A percentile compares a stretch with the other conserved stretches of the same genome.
Evolutionary conservation across 345 rosid species (phyloP).

Genomic region (Limnanthes douglasii): DNA sequence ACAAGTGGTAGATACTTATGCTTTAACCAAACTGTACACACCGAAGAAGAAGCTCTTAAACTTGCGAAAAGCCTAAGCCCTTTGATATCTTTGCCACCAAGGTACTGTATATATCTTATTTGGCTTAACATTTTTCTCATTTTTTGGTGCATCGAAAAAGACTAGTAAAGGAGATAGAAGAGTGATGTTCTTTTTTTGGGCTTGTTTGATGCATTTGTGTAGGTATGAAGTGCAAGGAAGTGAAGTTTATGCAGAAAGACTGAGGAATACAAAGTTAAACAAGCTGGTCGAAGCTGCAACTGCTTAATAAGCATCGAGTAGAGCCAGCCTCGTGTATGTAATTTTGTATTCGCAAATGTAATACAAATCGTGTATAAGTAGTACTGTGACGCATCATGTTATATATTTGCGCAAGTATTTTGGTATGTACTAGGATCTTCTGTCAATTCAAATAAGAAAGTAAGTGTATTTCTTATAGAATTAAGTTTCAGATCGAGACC

Average conservation of each 20-base stretch:
- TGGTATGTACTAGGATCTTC: too few species aligned
- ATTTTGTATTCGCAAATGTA: too few species aligned
- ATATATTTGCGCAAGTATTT: too few species aligned
- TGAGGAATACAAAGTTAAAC: constrained; percentile 46
- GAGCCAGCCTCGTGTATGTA: too few species aligned
- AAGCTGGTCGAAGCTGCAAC: constrained; percentile 52
- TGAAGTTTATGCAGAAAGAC: constrained; percentile 41
- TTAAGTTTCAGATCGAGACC: too few species aligned
- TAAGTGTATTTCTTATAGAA: too few species aligned
- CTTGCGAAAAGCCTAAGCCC: constrained; percentile 51
- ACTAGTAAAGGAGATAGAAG: background rate
- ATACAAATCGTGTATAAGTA: too few species aligned
- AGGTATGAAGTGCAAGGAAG: constrained; percentile 42
- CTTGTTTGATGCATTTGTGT: constrained; percentile 6
- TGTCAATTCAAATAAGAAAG: too few species aligned
- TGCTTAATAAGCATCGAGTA: too few species aligned
- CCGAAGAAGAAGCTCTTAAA: constrained; percentile 42
- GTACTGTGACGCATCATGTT: too few species aligned
- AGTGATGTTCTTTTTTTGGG: background rate
- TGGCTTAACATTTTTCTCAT: background rate
- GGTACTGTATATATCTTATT: constrained; percentile 31
- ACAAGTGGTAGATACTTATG: constrained; percentile 72
- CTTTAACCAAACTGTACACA: constrained; percentile 51
- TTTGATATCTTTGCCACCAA: constrained; percentile 43
- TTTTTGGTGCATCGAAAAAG: background rate